These are phyloP conservation scores for Scolecobasidium constrictum DNA, from an alignment of 2,329 filamentous ascomycete species.

Conservation along the genomic window DNA sequence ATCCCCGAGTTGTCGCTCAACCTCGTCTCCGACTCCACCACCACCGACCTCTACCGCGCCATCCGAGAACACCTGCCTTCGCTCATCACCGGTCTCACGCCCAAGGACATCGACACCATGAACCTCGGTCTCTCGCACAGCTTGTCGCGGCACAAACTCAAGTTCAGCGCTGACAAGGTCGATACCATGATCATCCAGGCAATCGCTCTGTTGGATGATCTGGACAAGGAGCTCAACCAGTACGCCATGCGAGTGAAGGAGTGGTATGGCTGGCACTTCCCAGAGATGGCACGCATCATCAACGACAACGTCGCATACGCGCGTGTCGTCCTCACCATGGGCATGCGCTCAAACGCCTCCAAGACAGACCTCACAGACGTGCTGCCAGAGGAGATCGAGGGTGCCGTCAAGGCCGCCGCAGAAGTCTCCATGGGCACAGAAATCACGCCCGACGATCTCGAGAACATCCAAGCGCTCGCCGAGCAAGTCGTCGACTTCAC, in stretches of 20 bases:
- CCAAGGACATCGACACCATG: conserved; percentile 86
- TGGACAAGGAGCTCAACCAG: conserved; percentile 98
- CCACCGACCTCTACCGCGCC: conserved; percentile 83
- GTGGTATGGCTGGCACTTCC: conserved; percentile 99
- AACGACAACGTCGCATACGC: conserved; percentile 96
- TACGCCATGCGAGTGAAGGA: conserved; percentile 99
- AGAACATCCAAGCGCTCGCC: conserved; percentile 84
- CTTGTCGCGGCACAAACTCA: conserved; percentile 92
- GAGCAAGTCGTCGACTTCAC: conserved; percentile 89
- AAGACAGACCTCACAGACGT: conserved; percentile 74
- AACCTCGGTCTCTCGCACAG: conserved; percentile 93
- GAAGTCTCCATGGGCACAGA: conserved; percentile 99
- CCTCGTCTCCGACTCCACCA: conserved; percentile 69
- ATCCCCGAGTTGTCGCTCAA: conserved; percentile 79
- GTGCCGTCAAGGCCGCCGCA: conserved; percentile 81
- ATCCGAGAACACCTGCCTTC: conserved; percentile 86
- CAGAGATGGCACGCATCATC: conserved; percentile 90
- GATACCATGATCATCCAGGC: conserved; percentile 99
- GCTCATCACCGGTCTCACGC: conserved; percentile 77
- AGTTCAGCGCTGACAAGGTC: conserved; percentile 97
- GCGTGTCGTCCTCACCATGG: conserved; percentile 76
- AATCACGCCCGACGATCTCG: conserved; percentile 82
- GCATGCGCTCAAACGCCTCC: conserved; percentile 72
- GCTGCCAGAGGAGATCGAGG: conserved; percentile 89
- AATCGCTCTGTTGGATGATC: conserved; percentile 83